phyloP scores from a whole-genome alignment of 192 early-diverging fungal genomes.

The Phlyctochytrium planicorne region DNA sequence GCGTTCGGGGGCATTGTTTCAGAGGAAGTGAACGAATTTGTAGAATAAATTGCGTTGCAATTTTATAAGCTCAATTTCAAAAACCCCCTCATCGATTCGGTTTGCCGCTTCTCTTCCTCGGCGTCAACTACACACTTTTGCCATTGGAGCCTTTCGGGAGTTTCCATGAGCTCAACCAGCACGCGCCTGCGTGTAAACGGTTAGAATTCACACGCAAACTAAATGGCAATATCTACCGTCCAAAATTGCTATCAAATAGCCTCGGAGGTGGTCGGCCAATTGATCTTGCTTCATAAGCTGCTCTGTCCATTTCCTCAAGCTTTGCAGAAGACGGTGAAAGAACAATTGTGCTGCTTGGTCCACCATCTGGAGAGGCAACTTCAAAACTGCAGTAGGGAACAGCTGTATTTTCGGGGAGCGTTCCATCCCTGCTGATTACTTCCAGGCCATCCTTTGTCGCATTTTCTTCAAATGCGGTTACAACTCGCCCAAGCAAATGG shows the following conservation, averaged over 20 bases:
- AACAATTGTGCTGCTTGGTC: constrained; percentile 10
- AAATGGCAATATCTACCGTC: constrained; percentile 45
- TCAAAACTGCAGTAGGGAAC: constrained; percentile 33
- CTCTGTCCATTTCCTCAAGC: constrained; percentile 14
- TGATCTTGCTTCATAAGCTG: constrained; percentile 5
- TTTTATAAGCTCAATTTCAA: too few relatives aligned
- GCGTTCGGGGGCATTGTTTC: too few relatives aligned
- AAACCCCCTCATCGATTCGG: constrained; percentile 26
- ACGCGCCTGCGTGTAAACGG: constrained; percentile 40
- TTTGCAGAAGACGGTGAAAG: constrained; percentile 23
- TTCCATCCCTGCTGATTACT: constrained; percentile 29
- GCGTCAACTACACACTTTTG: constrained; percentile 64
- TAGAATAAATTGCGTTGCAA: too few relatives aligned
- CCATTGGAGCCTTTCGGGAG: constrained; percentile 78
- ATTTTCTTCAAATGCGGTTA: constrained; percentile 41
- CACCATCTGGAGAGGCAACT: constrained; percentile 18
- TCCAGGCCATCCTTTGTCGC: constrained; percentile 36
- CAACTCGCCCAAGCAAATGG: constrained; percentile 35
- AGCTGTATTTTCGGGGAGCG: constrained; percentile 19
- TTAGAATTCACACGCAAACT: neutral
- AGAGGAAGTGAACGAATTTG: too few relatives aligned
- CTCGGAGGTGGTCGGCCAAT: constrained; percentile 21
- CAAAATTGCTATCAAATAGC: constrained; percentile 76
- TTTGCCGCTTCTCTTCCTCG: constrained; percentile 57
- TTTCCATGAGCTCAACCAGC: constrained; percentile 63